Conservation (phyloP, 345 rosid species). For the Eucalyptus pauciflora region DNA sequence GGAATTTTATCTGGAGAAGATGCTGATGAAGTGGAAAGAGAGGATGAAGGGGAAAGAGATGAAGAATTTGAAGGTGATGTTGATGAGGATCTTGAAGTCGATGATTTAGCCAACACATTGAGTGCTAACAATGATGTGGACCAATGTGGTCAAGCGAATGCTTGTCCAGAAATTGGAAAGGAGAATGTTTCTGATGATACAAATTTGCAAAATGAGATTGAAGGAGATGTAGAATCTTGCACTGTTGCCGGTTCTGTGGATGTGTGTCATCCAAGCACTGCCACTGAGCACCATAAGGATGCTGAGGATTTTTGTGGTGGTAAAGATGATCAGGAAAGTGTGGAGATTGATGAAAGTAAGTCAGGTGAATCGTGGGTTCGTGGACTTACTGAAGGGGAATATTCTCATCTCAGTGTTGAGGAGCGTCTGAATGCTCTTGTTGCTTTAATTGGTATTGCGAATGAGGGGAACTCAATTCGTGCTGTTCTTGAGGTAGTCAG, state of each 20-base stretch:
- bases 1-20: constrained; percentile 79
- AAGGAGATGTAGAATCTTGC: constrained; percentile 23
- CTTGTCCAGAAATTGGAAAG: constrained; percentile 31
- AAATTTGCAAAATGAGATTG: constrained; percentile 22
- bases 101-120: constrained; percentile 56
- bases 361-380: constrained; percentile 83
- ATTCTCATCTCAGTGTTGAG: constrained; percentile 88
- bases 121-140: constrained; percentile 29
- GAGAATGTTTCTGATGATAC: constrained; percentile 17
- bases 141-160: constrained; percentile 21
- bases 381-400: constrained; percentile 94
- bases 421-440: constrained; percentile 92
- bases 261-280: constrained; percentile 9
- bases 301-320: constrained; percentile 16
- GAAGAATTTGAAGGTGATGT: constrained; percentile 18
- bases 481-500: constrained; percentile 76
- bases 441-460: constrained; percentile 71
- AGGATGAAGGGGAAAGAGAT: constrained; percentile 41
- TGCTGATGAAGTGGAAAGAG: constrained; percentile 86
- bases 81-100: constrained; percentile 81
- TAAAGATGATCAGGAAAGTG: constrained; percentile 30
- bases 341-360: constrained; percentile 70
- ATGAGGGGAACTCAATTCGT: constrained; percentile 92
- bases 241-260: constrained; percentile 28
- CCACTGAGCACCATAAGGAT: constrained; percentile 15